Evolutionary conservation across 179 eudicot species (phyloP).

Genomic region (Corrigiola litoralis): DNA sequence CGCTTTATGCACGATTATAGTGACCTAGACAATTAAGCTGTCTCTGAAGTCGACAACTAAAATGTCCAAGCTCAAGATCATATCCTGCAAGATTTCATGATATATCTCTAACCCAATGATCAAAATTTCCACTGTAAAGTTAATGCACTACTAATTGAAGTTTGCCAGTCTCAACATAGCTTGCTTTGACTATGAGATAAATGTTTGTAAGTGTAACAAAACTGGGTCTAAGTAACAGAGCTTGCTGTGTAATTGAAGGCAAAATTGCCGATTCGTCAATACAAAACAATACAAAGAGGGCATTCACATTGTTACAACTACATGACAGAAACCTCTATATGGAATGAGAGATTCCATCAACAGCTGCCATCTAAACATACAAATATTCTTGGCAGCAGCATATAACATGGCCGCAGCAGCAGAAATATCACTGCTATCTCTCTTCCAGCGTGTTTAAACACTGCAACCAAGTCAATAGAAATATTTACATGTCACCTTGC

Average conservation of each 20-base stretch:
- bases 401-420: slow-evolving; percentile 20
- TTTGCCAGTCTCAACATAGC: background rate
- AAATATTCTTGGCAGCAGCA: slow-evolving; percentile 13
- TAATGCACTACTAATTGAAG: background rate
- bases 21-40: background rate
- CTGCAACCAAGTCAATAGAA: slow-evolving; percentile 19
- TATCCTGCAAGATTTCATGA: background rate
- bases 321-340: slow-evolving; percentile 19
- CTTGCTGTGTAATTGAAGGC: slow-evolving; percentile 18
- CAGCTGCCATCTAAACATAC: slow-evolving; percentile 32
- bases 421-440: slow-evolving; percentile 7
- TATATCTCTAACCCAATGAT: background rate
- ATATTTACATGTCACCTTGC: slow-evolving; percentile 21
- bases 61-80: background rate
- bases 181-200: background rate
- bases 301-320: slow-evolving; percentile 26
- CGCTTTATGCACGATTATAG: background rate
- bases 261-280: slow-evolving; percentile 24
- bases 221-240: slow-evolving; percentile 13
- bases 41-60: slow-evolving; percentile 4
- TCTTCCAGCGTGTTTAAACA: background rate
- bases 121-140: too few species aligned
- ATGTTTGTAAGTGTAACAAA: slow-evolving; percentile 10
- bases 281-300: slow-evolving; percentile 19
- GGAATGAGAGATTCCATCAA: slow-evolving; percentile 10